A percentile compares a stretch with the other conserved stretches of the same genome.
These are phyloP conservation scores for Dendrocalamus sinicus DNA, from an alignment of 176 grass and related monocot genomes.

Conservation along the genomic window DNA sequence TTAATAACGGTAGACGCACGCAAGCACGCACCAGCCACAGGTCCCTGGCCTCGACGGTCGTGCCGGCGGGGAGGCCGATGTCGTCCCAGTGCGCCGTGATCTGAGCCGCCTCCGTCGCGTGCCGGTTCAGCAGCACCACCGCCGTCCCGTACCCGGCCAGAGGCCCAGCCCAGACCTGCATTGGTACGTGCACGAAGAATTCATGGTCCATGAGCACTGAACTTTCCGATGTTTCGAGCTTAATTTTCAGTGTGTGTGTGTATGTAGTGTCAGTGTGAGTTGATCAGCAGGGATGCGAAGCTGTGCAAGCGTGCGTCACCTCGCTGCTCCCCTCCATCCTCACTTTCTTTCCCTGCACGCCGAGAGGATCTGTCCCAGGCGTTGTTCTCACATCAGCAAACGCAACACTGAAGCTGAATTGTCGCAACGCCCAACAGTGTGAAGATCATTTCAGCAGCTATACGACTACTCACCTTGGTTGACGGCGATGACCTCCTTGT, in stretches of 20 bases:
- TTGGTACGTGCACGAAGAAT: background rate
- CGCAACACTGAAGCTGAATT: background rate
- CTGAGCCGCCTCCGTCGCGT: conserved; percentile 15
- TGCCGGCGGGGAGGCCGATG: conserved; percentile 68
- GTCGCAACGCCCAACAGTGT: background rate
- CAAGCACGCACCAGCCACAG: conserved; percentile 60
- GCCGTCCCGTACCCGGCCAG: conserved; percentile 60
- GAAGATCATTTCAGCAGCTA: background rate
- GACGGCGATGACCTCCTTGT: conserved; percentile 92
- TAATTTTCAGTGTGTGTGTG: background rate
- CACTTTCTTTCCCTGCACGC: conserved; percentile 93
- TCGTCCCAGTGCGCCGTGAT: conserved; percentile 78
- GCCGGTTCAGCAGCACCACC: conserved; percentile 67
- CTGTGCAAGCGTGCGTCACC: conserved; percentile 32
- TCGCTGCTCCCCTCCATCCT: conserved; percentile 80
- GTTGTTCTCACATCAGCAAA: background rate
- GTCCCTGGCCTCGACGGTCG: conserved; percentile 63
- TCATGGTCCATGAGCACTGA: no score
- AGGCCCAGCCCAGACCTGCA: conserved; percentile 66
- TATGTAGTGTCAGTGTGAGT: background rate
- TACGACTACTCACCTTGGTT: conserved; percentile 62
- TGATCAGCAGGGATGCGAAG: background rate
- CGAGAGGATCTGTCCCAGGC: conserved; percentile 53
- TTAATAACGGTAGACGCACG: no score
- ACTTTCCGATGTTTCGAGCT: no score